Base-by-base conservation (phyloP, 345 rosid genomes). In the Murraya koenigii region DNA sequence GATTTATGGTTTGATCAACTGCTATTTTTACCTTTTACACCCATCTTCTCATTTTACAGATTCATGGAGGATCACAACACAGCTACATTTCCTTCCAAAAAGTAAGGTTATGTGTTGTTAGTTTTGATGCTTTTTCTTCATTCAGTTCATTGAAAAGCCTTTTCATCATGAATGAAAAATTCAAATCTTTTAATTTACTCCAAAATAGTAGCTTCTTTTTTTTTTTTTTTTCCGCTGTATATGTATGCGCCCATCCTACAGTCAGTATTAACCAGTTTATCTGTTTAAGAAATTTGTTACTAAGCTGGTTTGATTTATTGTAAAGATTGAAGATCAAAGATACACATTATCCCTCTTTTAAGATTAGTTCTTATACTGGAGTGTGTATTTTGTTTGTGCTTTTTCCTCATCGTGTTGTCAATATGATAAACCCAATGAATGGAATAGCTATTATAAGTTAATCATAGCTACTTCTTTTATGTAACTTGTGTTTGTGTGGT, bases 21-120 rank as follows among this genome's bases (percentile, higher is more conserved):
- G 44, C 7, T 78, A 28, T 56, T 47, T 52, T 62, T 28, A 69
- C 61, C 5, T 61, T 71, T 65, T 74, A 38, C 30, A 61, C 54
- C 66, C 20, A 28, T 70, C 36, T 6, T 47, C 68, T 79, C 28
- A 71, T 66, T 60, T 19, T 77, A 44, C 91, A 96, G 99, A 82
- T 96, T 91, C 76, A 96, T 96, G 99, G 99, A 96, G 80, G 99
- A 96, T 80, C 97, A 96, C 78, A 94, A 96, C 74, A 96, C 99
- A 9, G 99, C 97, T 71, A 94, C 99, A 36, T 94, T 96, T 80
- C 90, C 99, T 63, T 96, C 99, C 75, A 93, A 92, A 82, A 95
- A 95, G 99, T 95, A 88, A 90, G 90, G 35, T 36, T 80, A 30
- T 84, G 67, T 75, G 65, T 20, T 17, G 22, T 44, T 66, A 69